Base-by-base conservation (phyloP, 2,329 filamentous ascomycete genomes). In the Calycina herbarum region DNA sequence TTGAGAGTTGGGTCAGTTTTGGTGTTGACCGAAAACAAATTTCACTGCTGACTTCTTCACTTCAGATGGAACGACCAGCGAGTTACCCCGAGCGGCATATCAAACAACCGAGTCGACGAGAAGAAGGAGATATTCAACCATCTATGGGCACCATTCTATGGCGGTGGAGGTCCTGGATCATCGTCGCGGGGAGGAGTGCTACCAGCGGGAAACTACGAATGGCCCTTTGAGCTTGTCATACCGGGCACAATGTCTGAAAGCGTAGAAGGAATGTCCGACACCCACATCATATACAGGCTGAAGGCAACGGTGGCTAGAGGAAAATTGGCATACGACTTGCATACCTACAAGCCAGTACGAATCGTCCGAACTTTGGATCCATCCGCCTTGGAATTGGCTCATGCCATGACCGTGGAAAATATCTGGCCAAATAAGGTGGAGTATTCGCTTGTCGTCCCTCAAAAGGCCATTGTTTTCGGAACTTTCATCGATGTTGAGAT, bases 341-440 rank as follows among this genome's bases (percentile, higher is more conserved):
- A 91, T 71, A 86, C 92, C 40, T 89, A 89, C 76, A 94, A 94
- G 77, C 89, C 90, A 62, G 78, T 95, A 64, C 86, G 92, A 64
- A 86, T 94, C 64, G 90, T 94, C 65, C 86, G 92, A 64, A 94
- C 92, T 0, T 80, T 94, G 58, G 90, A 92, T 67, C 85, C 91
- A 11, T 89, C 88, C 61, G 90, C 91, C 11, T 82, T 94, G 66
- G 91, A 94, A 75, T 85, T 94, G 68, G 84, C 91, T 45, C 91
- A 98, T 78, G 90, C 93, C 59, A 95, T 97, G 92, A 92, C 92
- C 69, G 94, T 98, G 69, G 94, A 97, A 78, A 97, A 97, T 75
- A 91, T 96, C 69, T 99, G 95, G 95, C 91, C 93, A 5, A 95
- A 97, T 81, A 99, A 99, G 82, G 86, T 98, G 72, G 92, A 96